Conservation (phyloP, 2,329 filamentous ascomycete species). For the Trichoderma atroviride region DNA sequence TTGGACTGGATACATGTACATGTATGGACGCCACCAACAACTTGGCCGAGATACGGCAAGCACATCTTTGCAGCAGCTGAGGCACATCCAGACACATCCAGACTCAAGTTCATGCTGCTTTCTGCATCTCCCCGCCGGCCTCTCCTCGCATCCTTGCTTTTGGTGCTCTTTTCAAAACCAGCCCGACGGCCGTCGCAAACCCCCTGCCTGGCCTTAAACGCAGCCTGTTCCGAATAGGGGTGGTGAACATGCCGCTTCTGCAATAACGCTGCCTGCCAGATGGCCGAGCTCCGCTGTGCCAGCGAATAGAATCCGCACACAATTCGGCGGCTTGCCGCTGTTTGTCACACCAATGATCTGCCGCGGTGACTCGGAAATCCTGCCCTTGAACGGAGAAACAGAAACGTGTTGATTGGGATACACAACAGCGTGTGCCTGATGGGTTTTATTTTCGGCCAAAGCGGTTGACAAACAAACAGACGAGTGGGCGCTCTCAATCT, state of each 20-base stretch:
- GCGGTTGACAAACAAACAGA: not conserved
- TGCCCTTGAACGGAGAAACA: not conserved
- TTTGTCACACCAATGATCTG: conserved; percentile 4
- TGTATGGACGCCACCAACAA: too few relatives aligned
- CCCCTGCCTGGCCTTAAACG: conserved; percentile 19
- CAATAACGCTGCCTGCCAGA: conserved; percentile 9
- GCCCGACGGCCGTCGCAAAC: conserved; percentile 1
- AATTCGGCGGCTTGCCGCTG: not conserved
- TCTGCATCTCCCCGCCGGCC: not conserved
- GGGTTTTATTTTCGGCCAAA: not conserved
- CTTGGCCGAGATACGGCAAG: not conserved
- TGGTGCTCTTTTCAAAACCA: not conserved
- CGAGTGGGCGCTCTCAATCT: not conserved
- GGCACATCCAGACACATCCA: not conserved
- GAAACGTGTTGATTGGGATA: not conserved
- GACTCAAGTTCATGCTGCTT: not conserved
- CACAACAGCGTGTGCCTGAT: not conserved
- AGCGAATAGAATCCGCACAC: conserved; percentile 14
- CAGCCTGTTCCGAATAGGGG: conserved; percentile 20
- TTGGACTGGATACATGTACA: not conserved
- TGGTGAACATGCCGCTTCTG: conserved; percentile 22
- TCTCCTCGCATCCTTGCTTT: not conserved
- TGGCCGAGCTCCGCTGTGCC: conserved; percentile 16
- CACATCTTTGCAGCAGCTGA: not conserved
- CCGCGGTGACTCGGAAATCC: not conserved